phyloP scores from a whole-genome alignment of 2,329 filamentous ascomycete species.

The Aspergillus sp. region DNA sequence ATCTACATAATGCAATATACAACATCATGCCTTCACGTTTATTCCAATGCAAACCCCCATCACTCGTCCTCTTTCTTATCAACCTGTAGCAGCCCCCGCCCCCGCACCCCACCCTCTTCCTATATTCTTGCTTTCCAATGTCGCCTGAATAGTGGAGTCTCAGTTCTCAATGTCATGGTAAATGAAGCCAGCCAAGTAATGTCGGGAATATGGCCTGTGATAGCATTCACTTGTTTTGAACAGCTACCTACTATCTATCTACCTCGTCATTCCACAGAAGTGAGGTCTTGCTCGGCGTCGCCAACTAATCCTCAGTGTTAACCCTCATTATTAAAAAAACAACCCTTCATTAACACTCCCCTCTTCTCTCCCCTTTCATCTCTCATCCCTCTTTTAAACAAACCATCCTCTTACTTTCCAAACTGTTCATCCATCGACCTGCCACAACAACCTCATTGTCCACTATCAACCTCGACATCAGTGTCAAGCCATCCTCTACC shows the following conservation, averaged over 20 bases:
- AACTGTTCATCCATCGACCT: slow-evolving; percentile 1
- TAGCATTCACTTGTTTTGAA: background rate
- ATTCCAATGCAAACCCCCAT: background rate
- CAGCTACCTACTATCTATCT: background rate
- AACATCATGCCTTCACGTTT: background rate
- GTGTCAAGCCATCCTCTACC: background rate
- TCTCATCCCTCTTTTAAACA: slow-evolving; percentile 2
- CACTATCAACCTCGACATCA: background rate
- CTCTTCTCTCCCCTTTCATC: background rate
- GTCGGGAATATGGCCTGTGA: background rate
- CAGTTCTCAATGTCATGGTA: background rate
- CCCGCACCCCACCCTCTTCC: too few species aligned
- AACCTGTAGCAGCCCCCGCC: background rate
- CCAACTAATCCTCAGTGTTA: background rate
- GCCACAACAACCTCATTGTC: background rate
- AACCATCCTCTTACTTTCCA: background rate
- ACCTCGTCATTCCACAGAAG: background rate
- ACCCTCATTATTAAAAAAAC: background rate
- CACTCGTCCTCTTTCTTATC: background rate
- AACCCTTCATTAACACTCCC: background rate
- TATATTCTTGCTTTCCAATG: too few species aligned
- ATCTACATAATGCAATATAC: slow-evolving; percentile 13
- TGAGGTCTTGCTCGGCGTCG: background rate
- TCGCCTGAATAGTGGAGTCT: background rate
- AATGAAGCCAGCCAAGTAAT: background rate